Evolutionary conservation across 2,329 filamentous ascomycete genomes (phyloP), one percentile per base, ranked within the genome.

Genomic region (Tolypocladium nubicola): DNA sequence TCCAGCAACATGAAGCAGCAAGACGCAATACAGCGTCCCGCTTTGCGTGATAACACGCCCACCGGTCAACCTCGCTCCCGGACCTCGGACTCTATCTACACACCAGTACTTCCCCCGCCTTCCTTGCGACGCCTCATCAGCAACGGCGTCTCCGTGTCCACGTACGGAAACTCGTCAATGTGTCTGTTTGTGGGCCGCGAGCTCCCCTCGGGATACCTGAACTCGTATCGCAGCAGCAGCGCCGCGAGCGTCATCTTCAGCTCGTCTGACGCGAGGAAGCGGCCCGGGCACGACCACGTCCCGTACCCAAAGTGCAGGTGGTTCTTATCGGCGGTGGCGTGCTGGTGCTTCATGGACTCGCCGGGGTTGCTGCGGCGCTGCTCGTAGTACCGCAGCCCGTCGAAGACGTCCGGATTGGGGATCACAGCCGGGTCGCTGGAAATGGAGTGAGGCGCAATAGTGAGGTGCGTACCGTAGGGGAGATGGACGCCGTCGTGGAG

Each of bases 241-340:
- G 54, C 57, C 3, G 40, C 21, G 1, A 60, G 40, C 6, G 58
- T 52, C 57, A 57, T 56, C 50, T 60, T 60, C 33, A 60, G 55
- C 33, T 56, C 54, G 39, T 58, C 59, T 33, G 59, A 60, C 1
- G 59, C 57, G 21, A 60, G 52, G 53, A 60, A 60, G 52, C 59
- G 57, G n/a, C 59, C 57, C 19, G 59, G 59, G 45, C 57, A 60
- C 0, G 59, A 58, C 57, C 57, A 60, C 1, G 54, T 54, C 49
- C 59, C 59, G 35, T 60, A 60, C 3, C 59, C 59, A 54, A 60
- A 60, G 52, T 60, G 57, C 45, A 60, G 47, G 50, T 60, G 59
- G 33, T 47, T 45, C 23, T 58, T 58, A 50, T 60, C 59, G 33
- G 57, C 49, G 14, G 59, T 58, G n/a, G 53, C 59, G 52, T 58